Evolutionary conservation across 192 early-diverging fungal species (phyloP).

Genomic region (Endogone sp.): DNA sequence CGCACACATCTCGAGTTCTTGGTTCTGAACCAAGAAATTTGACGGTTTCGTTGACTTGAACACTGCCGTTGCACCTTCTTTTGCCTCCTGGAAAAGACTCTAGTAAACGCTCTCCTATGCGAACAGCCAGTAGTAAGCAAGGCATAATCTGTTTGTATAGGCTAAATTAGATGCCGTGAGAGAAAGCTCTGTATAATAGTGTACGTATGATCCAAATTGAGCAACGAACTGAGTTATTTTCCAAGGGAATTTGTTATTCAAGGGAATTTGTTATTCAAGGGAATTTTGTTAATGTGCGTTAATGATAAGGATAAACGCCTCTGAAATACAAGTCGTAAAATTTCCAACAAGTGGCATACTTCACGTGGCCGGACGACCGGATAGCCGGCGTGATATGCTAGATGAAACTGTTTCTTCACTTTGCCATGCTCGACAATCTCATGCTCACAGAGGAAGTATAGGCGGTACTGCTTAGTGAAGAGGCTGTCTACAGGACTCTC

Average conservation of each 20-base stretch:
- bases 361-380: neutral
- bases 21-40: neutral
- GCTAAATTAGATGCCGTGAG: neutral
- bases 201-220: neutral
- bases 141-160: neutral
- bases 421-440: neutral
- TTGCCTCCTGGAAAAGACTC: neutral
- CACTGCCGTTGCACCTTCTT: neutral
- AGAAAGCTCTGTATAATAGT: neutral
- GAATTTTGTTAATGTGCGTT: too few species aligned
- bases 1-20: neutral
- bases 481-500: neutral
- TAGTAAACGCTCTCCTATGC: neutral
- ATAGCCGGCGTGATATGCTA: neutral
- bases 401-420: neutral
- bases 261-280: neutral
- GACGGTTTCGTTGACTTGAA: neutral
- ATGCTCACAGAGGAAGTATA: neutral
- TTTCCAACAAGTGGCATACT: neutral
- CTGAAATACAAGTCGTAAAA: too few species aligned
- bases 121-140: neutral
- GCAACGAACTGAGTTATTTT: neutral
- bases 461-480: neutral
- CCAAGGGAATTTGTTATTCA: neutral
- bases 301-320: too few species aligned